Base-by-base conservation (phyloP, 75 land plant genomes). In the Pinus taeda region DNA sequence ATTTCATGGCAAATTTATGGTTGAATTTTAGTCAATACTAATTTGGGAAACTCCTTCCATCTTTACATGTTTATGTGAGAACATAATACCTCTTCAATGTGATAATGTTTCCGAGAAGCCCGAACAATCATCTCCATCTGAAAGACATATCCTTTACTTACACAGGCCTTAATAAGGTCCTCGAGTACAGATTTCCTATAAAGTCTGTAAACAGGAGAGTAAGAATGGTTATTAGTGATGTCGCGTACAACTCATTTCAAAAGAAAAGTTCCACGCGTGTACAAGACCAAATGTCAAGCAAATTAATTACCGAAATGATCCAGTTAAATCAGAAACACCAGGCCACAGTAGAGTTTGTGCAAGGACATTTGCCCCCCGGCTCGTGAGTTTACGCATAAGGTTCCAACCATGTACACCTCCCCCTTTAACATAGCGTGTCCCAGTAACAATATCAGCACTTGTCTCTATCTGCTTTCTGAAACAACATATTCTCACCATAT, bases 71-170 rank as follows among this genome's bases (percentile, higher is more conserved):
- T 29, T 59, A 42, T 17, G 56, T 24, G 26, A 69, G 4, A n/a
- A 13, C 76, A 36, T 17, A 36, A 0, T 88, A 96, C 99, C 98
- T 96, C 99, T 82, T 90, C 95, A 80, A 96, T 94, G 14, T 83
- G 87, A 75, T 89, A 89, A 42, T 91, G 89, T 77, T 90, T 90
- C 67, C 98, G 84, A 39, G 92, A 83, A 64, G 99, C 99, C 53
- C 99, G 83, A 36, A 96, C 99, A 87, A 96, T 96, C 78, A 96
- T 93, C 79, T 96, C 99, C 99, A 96, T 96, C 75, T 96, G 99
- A 74, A 96, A 96, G 21, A 92, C 99, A 82, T 96, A 96, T 39
- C 99, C 99, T 83, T 94, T 96, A 78, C 99, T 96, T 13, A 92
- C 98, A 79, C 89, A 87, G 1, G 86, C 82, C 49, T 71, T 86